Base-by-base conservation (phyloP, 768 basidiomycete species). In the Piloderma croceum region DNA sequence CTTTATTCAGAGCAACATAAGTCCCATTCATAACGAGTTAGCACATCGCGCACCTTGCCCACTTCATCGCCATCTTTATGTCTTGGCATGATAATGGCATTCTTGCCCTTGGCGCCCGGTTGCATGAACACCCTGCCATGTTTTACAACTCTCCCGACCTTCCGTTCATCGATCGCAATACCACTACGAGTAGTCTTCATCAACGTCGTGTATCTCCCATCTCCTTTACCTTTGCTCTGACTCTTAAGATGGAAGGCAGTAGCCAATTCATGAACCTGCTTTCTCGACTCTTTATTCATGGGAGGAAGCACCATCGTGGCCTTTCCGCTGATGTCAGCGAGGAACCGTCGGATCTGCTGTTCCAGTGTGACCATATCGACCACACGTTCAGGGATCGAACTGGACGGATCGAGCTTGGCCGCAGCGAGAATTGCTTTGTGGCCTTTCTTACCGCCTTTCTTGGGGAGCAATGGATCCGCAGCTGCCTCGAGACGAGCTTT, bases 11-110 rank as follows among this genome's bases (percentile, higher is more conserved):
- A 40, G 24, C 31, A 32, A 34, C n/a, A 31, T 31, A 18, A 20
- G 41, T n/a, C n/a, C n/a, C n/a, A n/a, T n/a, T n/a, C n/a, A n/a
- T n/a, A n/a, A n/a, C n/a, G n/a, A n/a, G n/a, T n/a, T n/a, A n/a
- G n/a, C n/a, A n/a, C n/a, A n/a, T n/a, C 1, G 48, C 74, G 19
- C 36, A 77, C 80, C 69, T 83, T 83, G 12, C 92, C 92, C 34
- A 96, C 90, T 48, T 82, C 81, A 37, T 93, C 90, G 20, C 92
- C 92, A 24, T 96, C 92, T 34, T 64, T 69, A 39, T 85, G 84
- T 42, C 65, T 66, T 15, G 77, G 73, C 42, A 69, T 52, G 29
- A 20, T 47, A 34, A 18, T 41, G 43, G 33, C 34, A 20, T 43
- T 36, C 15, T 45, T 27, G 32, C 58, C 25, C 41, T 56, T 41